These are phyloP conservation scores for Podospora comata DNA, from an alignment of 495 filamentous ascomycete species.

Conservation along the genomic window DNA sequence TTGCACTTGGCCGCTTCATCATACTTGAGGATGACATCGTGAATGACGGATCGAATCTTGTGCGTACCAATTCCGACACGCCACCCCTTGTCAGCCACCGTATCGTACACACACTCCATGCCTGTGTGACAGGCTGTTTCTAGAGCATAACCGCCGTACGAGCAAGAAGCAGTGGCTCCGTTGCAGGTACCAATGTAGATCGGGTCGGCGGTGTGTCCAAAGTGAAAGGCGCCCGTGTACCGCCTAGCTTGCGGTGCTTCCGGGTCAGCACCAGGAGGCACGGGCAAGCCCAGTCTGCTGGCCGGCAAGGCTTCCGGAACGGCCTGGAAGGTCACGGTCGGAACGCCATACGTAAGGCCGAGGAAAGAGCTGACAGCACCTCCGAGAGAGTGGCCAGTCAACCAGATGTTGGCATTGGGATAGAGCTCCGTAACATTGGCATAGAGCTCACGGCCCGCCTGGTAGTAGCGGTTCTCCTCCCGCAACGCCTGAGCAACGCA, in stretches of 20 bases:
- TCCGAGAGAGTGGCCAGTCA: constrained; percentile 85
- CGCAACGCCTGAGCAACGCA: constrained; percentile 73
- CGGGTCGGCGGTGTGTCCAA: constrained; percentile 94
- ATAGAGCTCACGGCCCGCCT: constrained; percentile 80
- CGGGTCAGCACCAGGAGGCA: constrained; percentile 72
- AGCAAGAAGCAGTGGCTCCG: constrained; percentile 79
- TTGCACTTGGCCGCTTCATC: constrained; percentile 71
- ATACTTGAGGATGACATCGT: constrained; percentile 79
- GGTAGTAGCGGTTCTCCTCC: constrained; percentile 87
- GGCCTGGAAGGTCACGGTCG: constrained; percentile 85
- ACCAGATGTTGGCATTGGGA: constrained; percentile 80
- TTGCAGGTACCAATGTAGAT: constrained; percentile 94
- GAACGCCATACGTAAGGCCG: constrained; percentile 85
- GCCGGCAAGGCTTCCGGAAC: constrained; percentile 86
- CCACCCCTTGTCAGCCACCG: constrained; percentile 85
- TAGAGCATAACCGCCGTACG: constrained; percentile 90
- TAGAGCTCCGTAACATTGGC: constrained; percentile 88
- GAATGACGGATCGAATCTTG: constrained; percentile 78
- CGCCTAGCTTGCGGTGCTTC: constrained; percentile 64
- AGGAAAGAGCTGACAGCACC: constrained; percentile 81
- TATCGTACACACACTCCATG: constrained; percentile 83
- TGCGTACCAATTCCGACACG: constrained; percentile 81
- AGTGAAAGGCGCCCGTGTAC: constrained; percentile 81
- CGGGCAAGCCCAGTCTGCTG: constrained; percentile 77
- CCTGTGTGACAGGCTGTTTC: constrained; percentile 90